Conservation (phyloP, 306 rosid species). For the Abrus pulchellus region DNA sequence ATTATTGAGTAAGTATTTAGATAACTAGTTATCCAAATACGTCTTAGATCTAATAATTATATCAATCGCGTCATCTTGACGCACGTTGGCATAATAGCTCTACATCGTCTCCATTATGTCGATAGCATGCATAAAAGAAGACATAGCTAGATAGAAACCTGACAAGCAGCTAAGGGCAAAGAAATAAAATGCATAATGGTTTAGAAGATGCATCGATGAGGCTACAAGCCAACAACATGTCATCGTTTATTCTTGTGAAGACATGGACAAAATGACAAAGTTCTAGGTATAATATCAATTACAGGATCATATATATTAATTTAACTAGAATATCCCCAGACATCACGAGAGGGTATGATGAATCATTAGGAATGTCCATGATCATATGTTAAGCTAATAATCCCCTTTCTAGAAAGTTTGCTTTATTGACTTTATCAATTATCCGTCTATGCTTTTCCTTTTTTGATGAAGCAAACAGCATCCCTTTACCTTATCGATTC, state of each 20-base stretch:
- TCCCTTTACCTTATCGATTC: slow-evolving; percentile 16
- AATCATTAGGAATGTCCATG: not conserved
- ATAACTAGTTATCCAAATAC: no score
- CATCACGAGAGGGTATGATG: slow-evolving; percentile 40
- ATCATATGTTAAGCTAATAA: not conserved
- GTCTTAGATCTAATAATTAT: not conserved
- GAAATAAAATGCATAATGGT: slow-evolving; percentile 15
- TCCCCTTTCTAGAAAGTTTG: not conserved
- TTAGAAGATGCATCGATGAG: slow-evolving; percentile 14
- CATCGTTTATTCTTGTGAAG: slow-evolving; percentile 28
- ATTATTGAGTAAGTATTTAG: no score
- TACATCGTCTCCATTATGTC: slow-evolving; percentile 33
- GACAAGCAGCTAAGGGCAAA: slow-evolving; percentile 38
- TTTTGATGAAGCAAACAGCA: slow-evolving; percentile 40
- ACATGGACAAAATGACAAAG: slow-evolving; percentile 51
- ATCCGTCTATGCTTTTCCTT: slow-evolving; percentile 22
- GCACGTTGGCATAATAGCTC: slow-evolving; percentile 42
- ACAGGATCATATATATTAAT: not conserved
- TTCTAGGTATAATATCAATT: slow-evolving; percentile 35
- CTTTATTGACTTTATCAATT: slow-evolving; percentile 25
- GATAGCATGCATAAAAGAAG: slow-evolving; percentile 4
- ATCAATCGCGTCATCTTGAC: not conserved
- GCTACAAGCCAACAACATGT: slow-evolving; percentile 34
- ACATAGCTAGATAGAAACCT: slow-evolving; percentile 9
- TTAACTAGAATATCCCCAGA: slow-evolving; percentile 35